Base-by-base conservation (phyloP, 768 basidiomycete species). In the Tulasnella sp. region DNA sequence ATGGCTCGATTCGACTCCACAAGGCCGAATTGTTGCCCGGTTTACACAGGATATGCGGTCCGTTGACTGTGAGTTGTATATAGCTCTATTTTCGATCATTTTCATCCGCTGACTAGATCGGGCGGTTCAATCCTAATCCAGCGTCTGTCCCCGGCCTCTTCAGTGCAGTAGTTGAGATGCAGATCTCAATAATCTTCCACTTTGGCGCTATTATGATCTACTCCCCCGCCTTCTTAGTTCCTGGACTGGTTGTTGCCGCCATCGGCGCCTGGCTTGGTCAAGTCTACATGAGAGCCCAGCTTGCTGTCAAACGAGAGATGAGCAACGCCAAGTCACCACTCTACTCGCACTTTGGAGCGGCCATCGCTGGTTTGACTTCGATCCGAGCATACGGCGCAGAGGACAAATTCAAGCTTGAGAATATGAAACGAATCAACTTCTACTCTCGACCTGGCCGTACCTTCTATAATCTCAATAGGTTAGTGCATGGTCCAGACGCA, bases 391-490 rank as follows among this genome's bases (percentile, higher is more conserved):
- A 84, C 74, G 85, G 86, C 3, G 85, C 85, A 21, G 83, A 86
- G 80, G 83, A 83, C 18, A 44, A 79, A 71, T 87, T 71, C 83
- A 84, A 62, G 79, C 71, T 3, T 82, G 79, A 86, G 78, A 83
- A 83, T 48, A 78, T 88, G 68, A 84, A 85, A 48, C 87, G 89
- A 10, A 90, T 92, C 71, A 89, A 93, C 83, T 85, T 86, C 31
- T 92, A 89, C 79, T 86, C 86, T 18, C 85, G 87, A 68, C 83
- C 88, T 10, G 85, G 88, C 8, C 83, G 88, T 27, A 86, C 87
- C 0, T 89, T 89, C 82, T 90, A 89, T 79, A 89, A 89, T 81
- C 84, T 89, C n/a, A 89, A 89, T 79, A 84, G 88, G 87, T 85
- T 74, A 40, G 83, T 80, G 18, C 39, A 46, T n/a, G 7, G 7